Evolutionary conservation across 176 grass and related monocot species (phyloP).

Genomic region (Avena eriantha): DNA sequence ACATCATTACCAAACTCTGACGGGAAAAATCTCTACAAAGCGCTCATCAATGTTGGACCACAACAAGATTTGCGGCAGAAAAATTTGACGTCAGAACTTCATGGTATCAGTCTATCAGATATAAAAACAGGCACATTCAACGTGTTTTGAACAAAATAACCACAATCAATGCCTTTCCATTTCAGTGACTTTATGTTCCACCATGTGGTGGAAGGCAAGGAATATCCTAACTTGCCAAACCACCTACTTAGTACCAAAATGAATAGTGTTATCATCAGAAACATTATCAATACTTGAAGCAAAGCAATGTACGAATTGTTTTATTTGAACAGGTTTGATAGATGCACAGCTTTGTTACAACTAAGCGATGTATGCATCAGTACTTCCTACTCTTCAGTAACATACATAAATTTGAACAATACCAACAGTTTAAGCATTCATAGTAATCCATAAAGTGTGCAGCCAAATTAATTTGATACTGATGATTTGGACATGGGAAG

Average conservation of each 20-base stretch:
- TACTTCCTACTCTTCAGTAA: neutral
- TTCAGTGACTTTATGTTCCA: neutral
- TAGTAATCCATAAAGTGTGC: neutral
- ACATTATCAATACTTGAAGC: neutral
- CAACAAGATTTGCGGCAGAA: neutral
- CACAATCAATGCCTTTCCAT: neutral
- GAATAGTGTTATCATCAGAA: neutral
- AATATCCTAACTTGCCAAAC: neutral
- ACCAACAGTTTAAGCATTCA: neutral
- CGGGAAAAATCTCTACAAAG: constrained; percentile 49
- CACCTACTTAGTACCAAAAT: neutral
- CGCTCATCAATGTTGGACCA: neutral
- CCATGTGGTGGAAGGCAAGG: neutral
- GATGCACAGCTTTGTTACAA: neutral
- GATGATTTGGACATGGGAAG: neutral
- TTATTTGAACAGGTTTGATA: neutral
- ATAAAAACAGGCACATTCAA: neutral
- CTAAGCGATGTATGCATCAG: neutral
- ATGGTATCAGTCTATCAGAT: constrained; percentile 6
- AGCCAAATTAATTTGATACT: neutral
- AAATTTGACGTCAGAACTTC: neutral
- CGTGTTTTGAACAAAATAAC: neutral
- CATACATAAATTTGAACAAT: neutral
- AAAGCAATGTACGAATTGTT: constrained; percentile 6
- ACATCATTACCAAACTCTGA: constrained; percentile 60